Evolutionary conservation across 2,329 filamentous ascomycete genomes (phyloP).

Genomic region (Esteya vermicola): DNA sequence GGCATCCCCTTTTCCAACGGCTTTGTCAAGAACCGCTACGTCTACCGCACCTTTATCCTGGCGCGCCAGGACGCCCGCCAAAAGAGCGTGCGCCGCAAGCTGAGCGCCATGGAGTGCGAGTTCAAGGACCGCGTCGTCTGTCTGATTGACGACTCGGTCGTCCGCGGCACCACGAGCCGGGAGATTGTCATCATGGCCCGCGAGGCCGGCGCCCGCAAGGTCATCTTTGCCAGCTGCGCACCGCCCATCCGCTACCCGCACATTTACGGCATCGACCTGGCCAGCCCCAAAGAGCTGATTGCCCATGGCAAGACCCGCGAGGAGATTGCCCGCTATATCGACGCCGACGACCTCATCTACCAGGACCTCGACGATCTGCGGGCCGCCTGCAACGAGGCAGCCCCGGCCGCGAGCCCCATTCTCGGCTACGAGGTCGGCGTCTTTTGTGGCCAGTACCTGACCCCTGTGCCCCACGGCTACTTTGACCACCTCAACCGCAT

Average conservation of each 20-base stretch:
- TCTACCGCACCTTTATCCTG: conserved; percentile 70
- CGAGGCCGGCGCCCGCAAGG: conserved; percentile 17
- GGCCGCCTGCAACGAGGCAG: conserved; percentile 59
- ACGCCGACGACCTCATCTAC: conserved; percentile 39
- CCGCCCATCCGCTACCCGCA: conserved; percentile 76
- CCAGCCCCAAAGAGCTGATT: conserved; percentile 11
- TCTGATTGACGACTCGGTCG: conserved; percentile 64
- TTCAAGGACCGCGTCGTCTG: conserved; percentile 70
- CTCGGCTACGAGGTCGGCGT: conserved; percentile 77
- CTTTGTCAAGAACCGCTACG: conserved; percentile 82
- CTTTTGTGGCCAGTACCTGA: conserved; percentile 79
- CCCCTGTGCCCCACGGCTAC: conserved; percentile 63
- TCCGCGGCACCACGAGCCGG: conserved; percentile 46
- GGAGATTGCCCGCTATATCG: conserved; percentile 27
- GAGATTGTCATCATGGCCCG: conserved; percentile 27
- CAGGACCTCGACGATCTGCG: conserved; percentile 57
- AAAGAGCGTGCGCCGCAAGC: conserved; percentile 78
- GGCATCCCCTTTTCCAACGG: conserved; percentile 67
- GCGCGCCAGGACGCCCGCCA: conserved; percentile 65
- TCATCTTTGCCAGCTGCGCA: conserved; percentile 72
- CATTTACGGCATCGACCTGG: conserved; percentile 41
- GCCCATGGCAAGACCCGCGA: conserved; percentile 18
- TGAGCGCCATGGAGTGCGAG: conserved; percentile 74
- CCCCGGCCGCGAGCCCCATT: conserved; percentile 38
- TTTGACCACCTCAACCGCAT: conserved; percentile 66